Percentiles rank a stretch among this genome's conserved stretches.
Evolutionary conservation across 495 filamentous ascomycete genomes (phyloP).

Genomic region (Penicillium robsamsonii): DNA sequence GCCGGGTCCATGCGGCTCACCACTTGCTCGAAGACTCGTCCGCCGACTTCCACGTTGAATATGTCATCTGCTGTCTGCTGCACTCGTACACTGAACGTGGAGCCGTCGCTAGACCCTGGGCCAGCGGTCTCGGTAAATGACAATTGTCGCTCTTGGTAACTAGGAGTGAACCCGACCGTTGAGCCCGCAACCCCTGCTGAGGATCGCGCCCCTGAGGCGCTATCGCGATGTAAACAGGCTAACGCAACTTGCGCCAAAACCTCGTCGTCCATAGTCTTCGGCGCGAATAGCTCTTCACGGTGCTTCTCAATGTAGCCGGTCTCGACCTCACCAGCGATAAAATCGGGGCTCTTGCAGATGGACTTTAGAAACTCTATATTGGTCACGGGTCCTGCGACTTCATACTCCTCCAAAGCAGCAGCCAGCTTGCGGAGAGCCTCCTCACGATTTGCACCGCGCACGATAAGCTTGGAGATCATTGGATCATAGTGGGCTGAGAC

Average conservation of each 20-base stretch:
- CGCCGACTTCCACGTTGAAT: constrained; percentile 65
- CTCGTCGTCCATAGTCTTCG: constrained; percentile 55
- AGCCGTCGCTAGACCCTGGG: constrained; percentile 22
- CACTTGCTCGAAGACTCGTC: constrained; percentile 45
- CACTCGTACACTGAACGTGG: constrained; percentile 63
- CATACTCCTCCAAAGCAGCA: constrained; percentile 81
- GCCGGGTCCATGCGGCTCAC: constrained; percentile 39
- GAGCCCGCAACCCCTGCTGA: constrained; percentile 28
- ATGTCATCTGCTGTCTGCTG: constrained; percentile 58
- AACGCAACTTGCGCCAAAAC: constrained; percentile 82
- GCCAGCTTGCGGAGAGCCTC: constrained; percentile 81
- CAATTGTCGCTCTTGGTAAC: constrained; percentile 54
- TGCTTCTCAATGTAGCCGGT: constrained; percentile 95
- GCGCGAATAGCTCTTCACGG: constrained; percentile 66
- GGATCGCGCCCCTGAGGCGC: constrained; percentile 18
- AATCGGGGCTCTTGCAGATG: constrained; percentile 74
- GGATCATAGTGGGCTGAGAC: constrained; percentile 96
- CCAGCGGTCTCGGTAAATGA: constrained; percentile 46
- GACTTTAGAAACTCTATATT: constrained; percentile 97
- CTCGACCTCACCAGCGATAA: constrained; percentile 86
- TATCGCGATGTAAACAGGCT: constrained; percentile 55
- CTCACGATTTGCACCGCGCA: constrained; percentile 73
- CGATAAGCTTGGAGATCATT: constrained; percentile 98
- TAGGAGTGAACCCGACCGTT: constrained; percentile 52
- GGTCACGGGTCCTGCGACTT: constrained; percentile 87